A percentile compares a stretch with the other conserved stretches of the same genome.
phyloP scores from a whole-genome alignment of 106 monocot species.

The Platanthera guangdongensis region DNA sequence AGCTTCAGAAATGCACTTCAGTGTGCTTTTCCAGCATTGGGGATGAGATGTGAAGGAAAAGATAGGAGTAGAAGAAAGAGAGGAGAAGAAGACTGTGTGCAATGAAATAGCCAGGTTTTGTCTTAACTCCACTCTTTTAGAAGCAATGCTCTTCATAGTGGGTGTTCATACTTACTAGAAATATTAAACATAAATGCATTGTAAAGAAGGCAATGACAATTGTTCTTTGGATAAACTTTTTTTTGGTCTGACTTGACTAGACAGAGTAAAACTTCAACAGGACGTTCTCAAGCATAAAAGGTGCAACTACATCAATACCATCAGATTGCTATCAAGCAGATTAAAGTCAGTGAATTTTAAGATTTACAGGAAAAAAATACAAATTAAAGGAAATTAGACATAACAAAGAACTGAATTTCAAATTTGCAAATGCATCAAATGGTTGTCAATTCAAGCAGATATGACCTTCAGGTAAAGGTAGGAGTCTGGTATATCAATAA shows the following conservation, averaged over 20 bases:
- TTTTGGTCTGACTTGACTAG: background rate
- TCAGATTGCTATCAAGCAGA: background rate
- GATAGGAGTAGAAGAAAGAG: too few relatives aligned
- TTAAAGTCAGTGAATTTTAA: background rate
- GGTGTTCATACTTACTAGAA: background rate
- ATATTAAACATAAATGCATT: background rate
- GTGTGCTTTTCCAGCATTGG: too few relatives aligned
- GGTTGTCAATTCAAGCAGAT: background rate
- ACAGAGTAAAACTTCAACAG: background rate
- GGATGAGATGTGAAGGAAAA: too few relatives aligned
- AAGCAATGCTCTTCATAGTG: background rate
- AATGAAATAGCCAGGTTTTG: too few relatives aligned
- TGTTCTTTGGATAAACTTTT: background rate
- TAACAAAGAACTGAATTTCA: background rate
- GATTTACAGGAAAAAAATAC: background rate
- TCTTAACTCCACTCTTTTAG: too few relatives aligned
- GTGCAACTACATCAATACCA: background rate
- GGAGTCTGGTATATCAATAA: background rate
- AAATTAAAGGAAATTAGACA: background rate
- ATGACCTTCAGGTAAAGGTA: background rate
- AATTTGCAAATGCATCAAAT: background rate
- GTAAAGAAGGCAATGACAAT: background rate
- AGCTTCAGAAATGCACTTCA: too few relatives aligned
- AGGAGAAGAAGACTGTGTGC: too few relatives aligned
- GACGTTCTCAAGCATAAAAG: background rate